These are phyloP conservation scores for Epithemia pelagica DNA, from an alignment of 108 stramenopile species.

Conservation along the genomic window DNA sequence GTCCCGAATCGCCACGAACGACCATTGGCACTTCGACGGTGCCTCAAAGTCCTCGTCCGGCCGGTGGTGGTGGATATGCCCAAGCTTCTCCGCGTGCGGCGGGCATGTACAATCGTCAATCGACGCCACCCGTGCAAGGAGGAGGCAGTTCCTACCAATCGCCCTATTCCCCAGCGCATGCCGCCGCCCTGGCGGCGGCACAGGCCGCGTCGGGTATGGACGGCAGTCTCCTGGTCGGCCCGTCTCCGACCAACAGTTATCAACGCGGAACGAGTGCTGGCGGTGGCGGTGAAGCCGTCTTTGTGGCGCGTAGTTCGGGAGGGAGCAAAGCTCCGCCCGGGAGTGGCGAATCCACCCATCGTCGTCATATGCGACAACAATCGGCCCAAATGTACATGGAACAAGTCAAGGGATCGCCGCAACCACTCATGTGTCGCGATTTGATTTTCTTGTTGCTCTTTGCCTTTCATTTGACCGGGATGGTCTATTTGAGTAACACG, in stretches of 20 bases:
- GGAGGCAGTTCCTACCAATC: no score
- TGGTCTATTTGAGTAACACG: constrained; percentile 39
- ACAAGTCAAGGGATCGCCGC: constrained; percentile 51
- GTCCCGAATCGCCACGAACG: not conserved
- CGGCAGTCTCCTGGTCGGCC: no score
- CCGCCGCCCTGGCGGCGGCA: not conserved
- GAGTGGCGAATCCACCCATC: constrained; percentile 21
- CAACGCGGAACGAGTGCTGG: not conserved
- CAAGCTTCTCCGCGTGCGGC: no score
- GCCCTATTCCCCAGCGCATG: no score
- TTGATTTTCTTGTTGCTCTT: constrained; percentile 55
- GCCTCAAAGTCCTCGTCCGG: no score
- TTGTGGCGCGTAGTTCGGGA: constrained; percentile 19
- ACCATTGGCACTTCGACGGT: no score
- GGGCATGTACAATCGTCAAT: no score
- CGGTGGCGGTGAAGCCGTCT: constrained; percentile 34
- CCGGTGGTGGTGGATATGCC: no score
- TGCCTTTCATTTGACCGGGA: constrained; percentile 50
- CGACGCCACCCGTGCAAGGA: no score
- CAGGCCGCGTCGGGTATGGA: no score
- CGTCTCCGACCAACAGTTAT: no score
- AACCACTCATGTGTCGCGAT: constrained; percentile 58
- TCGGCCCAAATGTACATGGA: constrained; percentile 77
- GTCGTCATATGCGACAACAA: constrained; percentile 65
- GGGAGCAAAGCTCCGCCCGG: no score